Conservation (phyloP, 169 alveolate genomes). For the Cyclospora cayetanensis region DNA sequence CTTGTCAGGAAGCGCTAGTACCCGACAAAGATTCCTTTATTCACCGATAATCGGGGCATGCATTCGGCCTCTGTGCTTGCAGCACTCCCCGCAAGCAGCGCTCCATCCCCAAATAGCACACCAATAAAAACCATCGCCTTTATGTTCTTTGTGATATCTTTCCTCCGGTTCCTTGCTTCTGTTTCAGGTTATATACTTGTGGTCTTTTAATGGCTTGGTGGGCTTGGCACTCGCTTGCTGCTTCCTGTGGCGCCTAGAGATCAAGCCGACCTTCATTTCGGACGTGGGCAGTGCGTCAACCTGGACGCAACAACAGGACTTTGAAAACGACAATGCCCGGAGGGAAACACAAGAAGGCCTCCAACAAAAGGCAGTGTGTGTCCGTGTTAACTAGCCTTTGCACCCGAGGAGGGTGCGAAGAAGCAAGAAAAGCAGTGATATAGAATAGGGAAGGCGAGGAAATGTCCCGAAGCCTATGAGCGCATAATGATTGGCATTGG, state of each 20-base stretch:
- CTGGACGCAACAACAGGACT: neutral
- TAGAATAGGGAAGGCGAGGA: no score
- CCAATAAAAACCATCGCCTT: neutral
- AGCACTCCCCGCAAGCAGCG: neutral
- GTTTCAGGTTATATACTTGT: conserved; percentile 39
- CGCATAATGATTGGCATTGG: no score
- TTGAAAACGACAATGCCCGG: neutral
- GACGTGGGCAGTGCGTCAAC: neutral
- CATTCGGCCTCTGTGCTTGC: neutral
- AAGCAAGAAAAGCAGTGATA: no score
- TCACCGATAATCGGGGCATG: neutral
- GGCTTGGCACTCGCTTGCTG: conserved; percentile 19
- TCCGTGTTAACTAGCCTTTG: no score
- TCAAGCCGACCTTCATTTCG: conserved; percentile 17
- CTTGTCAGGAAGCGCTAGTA: neutral
- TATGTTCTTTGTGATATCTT: neutral
- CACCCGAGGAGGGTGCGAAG: no score
- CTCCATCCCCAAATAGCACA: neutral
- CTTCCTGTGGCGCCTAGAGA: conserved; percentile 33
- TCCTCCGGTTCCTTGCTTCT: neutral
- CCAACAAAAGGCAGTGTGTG: no score
- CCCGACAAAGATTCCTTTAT: neutral
- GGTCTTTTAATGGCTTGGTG: conserved; percentile 37
- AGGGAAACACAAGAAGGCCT: no score
- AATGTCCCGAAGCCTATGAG: no score